These are phyloP conservation scores for Acorus calamus DNA, from an alignment of 106 monocot species.

Conservation along the genomic window DNA sequence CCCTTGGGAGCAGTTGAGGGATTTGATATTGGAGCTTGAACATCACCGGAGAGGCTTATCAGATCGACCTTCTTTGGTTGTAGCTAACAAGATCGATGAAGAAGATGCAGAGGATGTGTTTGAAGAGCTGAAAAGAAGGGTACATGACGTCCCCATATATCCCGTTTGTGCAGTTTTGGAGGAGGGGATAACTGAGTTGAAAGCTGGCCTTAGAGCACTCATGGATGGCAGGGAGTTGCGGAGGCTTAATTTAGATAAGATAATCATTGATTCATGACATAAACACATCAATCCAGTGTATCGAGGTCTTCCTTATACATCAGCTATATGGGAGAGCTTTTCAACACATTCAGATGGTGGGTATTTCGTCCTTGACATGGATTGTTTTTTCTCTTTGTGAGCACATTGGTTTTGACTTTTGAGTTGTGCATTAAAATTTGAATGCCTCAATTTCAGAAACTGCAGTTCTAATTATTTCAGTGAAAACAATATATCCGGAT, in stretches of 20 bases:
- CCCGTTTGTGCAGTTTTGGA: constrained; percentile 75
- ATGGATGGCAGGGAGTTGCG: constrained; percentile 42
- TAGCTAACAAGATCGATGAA: constrained; percentile 91
- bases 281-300: neutral
- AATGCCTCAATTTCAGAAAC: too few relatives aligned
- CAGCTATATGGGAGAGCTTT: too few relatives aligned
- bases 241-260: constrained; percentile 28
- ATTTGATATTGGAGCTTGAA: constrained; percentile 74
- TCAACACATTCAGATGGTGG: too few relatives aligned
- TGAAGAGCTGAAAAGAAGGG: constrained; percentile 72
- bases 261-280: constrained; percentile 25
- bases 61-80: constrained; percentile 52
- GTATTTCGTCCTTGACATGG: too few relatives aligned
- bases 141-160: constrained; percentile 52
- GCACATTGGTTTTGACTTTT: too few relatives aligned
- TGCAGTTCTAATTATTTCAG: too few relatives aligned
- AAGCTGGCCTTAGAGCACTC: constrained; percentile 54
- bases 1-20: constrained; percentile 78
- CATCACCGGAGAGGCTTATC: constrained; percentile 64
- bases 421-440: too few relatives aligned
- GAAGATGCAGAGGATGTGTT: constrained; percentile 50
- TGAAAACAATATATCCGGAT: too few relatives aligned
- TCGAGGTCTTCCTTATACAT: too few relatives aligned
- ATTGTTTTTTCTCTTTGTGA: too few relatives aligned
- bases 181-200: constrained; percentile 78